Percentiles rank a stretch among this genome's conserved stretches.
phyloP scores from a whole-genome alignment of 1,139 yeast species.

The Pichia cactophila region DNA sequence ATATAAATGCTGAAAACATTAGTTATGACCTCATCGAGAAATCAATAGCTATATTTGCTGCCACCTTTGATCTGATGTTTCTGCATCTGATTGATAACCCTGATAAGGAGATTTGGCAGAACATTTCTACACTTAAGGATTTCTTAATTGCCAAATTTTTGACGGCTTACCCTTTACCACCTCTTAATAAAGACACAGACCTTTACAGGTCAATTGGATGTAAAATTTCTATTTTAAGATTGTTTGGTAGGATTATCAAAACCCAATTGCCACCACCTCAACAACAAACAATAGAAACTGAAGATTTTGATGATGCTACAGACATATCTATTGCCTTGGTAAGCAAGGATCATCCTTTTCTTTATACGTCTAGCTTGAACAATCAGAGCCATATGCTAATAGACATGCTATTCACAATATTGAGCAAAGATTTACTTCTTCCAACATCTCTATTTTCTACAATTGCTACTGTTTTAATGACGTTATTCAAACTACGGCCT shows the following conservation, averaged over 20 bases:
- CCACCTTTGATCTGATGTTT: constrained; percentile 22
- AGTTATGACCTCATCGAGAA: constrained; percentile 20
- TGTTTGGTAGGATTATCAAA: constrained; percentile 62
- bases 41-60: constrained; percentile 21
- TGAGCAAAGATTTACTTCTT: constrained; percentile 47
- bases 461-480: constrained; percentile 43
- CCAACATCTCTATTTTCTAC: constrained; percentile 52
- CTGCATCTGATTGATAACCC: constrained; percentile 18
- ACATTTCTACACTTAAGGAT: constrained; percentile 37
- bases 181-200: constrained; percentile 46
- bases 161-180: constrained; percentile 38
- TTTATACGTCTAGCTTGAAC: constrained; percentile 49
- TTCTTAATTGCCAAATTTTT: constrained; percentile 33
- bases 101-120: constrained; percentile 22
- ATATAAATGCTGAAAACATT: constrained; percentile 13
- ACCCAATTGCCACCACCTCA: constrained; percentile 49
- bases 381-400: constrained; percentile 66
- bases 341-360: constrained; percentile 58
- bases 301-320: constrained; percentile 10
- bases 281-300: constrained; percentile 23
- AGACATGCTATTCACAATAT: constrained; percentile 52
- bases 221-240: constrained; percentile 62
- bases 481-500: constrained; percentile 50
- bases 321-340: constrained; percentile 56
- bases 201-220: constrained; percentile 44